These are phyloP conservation scores for Akanthomyces uredinophilus DNA, from an alignment of 2,329 filamentous ascomycete species.

Conservation along the genomic window DNA sequence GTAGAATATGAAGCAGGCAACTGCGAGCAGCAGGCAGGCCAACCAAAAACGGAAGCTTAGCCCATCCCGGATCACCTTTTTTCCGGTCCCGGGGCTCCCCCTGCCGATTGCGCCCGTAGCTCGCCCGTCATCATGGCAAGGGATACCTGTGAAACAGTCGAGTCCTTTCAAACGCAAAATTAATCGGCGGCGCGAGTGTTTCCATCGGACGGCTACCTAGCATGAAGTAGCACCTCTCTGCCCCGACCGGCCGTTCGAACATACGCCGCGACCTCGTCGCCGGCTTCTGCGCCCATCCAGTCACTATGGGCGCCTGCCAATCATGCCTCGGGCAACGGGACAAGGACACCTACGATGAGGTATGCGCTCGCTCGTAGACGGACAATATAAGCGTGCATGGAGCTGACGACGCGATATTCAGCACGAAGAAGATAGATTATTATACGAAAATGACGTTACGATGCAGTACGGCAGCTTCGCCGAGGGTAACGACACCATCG, in stretches of 20 bases:
- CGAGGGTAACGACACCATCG: conserved; percentile 54
- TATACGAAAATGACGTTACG: conserved; percentile 56
- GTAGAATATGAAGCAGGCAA: neutral
- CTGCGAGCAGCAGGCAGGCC: neutral
- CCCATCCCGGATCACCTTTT: neutral
- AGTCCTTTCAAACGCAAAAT: neutral
- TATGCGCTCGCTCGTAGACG: conserved; percentile 26
- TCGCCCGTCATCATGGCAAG: neutral
- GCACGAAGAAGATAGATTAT: conserved; percentile 53
- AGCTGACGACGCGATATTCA: conserved; percentile 21
- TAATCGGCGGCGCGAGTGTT: neutral
- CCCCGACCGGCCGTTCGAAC: neutral
- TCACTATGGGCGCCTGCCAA: conserved; percentile 53
- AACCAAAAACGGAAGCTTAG: neutral
- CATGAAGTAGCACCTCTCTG: conserved; percentile 6
- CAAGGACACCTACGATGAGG: conserved; percentile 51
- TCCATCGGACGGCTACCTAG: neutral
- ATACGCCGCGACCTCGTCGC: neutral
- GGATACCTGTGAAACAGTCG: conserved; percentile 5
- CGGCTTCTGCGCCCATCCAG: neutral
- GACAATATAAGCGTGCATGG: neutral
- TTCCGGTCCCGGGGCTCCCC: neutral
- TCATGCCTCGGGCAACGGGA: conserved; percentile 53
- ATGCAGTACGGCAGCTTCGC: conserved; percentile 60
- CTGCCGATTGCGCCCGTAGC: neutral